Base-by-base conservation (phyloP, 179 eudicot species). In the Patellifolia procumbens region DNA sequence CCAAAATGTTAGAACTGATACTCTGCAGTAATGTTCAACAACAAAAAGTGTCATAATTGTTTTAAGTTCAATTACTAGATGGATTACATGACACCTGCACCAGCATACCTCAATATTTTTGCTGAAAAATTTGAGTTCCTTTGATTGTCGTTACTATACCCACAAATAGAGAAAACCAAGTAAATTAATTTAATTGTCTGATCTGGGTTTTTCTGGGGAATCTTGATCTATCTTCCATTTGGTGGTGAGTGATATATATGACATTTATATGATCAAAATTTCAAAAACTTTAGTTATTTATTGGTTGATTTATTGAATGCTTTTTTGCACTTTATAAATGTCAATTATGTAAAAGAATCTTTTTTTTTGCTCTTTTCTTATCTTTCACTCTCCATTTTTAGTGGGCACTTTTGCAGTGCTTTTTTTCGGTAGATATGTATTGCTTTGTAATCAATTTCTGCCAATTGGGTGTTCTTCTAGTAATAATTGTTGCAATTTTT, bases 71-170 rank as follows among this genome's bases (percentile, higher is more conserved):
- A 73, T 69, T 12, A 22, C 46, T 59, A 76, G n/a, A 53, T 42
- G 22, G 31, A 11, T 37, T 34, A 79, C 55, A 59, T n/a, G 24
- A 19, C 7, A 34, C 56, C 24, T 20, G 19, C 52, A 31, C 64
- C 11, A 78, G 45, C 80, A 64, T 70, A 92, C 97, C 93, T 92
- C 98, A 45, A 93, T 86, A 78, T 93, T 93, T 85, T 92, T 93
- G 29, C 15, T 37, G 22, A 13, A 32, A 24, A 2, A 53, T 24
- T 52, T 68, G 24, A 19, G 1, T 32, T 32, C 26, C 72, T 66
- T 67, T 55, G 29, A 28, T 61, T 51, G 17, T 69, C 60, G 78
- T 6, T 46, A 37, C 22, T 59, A 48, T 20, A 45, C 49, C 55
- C n/a, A 24, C 22, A 58, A 46, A n/a, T n/a, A n/a, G n/a, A n/a